Evolutionary conservation across 768 basidiomycete species (phyloP).

Genomic region (Hypsizygus marmoreus): DNA sequence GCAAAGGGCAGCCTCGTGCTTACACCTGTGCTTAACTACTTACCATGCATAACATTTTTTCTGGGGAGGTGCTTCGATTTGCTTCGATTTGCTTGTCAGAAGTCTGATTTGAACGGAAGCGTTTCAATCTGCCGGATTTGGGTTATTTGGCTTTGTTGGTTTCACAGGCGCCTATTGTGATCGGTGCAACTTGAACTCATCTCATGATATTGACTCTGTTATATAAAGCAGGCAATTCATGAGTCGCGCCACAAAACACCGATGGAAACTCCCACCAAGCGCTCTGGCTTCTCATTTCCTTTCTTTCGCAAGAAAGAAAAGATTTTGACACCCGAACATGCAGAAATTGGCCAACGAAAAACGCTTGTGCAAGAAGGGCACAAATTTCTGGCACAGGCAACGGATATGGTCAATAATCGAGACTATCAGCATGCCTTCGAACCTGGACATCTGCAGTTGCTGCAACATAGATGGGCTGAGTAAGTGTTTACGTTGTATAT

Average conservation of each 20-base stretch:
- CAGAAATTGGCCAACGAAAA: conserved; percentile 19
- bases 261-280: conserved; percentile 8
- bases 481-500: conserved; percentile 9
- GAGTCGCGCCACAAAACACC: background rate
- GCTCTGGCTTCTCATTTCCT: conserved; percentile 11
- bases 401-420: conserved; percentile 22
- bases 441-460: conserved; percentile 16
- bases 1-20: too few relatives aligned
- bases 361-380: conserved; percentile 21
- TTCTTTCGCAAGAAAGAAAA: conserved; percentile 18
- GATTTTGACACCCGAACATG: conserved; percentile 10
- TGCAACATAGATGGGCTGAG: conserved; percentile 25
- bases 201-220: too few relatives aligned
- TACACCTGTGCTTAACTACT: too few relatives aligned
- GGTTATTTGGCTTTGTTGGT: too few relatives aligned
- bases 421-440: conserved; percentile 21
- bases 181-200: too few relatives aligned
- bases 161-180: too few relatives aligned
- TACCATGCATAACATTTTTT: too few relatives aligned
- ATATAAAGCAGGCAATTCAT: too few relatives aligned
- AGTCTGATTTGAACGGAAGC: too few relatives aligned
- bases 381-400: conserved; percentile 20
- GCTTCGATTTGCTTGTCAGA: too few relatives aligned
- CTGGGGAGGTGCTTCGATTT: too few relatives aligned
- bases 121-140: too few relatives aligned